phyloP scores from a whole-genome alignment of 805 yeast genomes.

The Nakazawaea pomicola region DNA sequence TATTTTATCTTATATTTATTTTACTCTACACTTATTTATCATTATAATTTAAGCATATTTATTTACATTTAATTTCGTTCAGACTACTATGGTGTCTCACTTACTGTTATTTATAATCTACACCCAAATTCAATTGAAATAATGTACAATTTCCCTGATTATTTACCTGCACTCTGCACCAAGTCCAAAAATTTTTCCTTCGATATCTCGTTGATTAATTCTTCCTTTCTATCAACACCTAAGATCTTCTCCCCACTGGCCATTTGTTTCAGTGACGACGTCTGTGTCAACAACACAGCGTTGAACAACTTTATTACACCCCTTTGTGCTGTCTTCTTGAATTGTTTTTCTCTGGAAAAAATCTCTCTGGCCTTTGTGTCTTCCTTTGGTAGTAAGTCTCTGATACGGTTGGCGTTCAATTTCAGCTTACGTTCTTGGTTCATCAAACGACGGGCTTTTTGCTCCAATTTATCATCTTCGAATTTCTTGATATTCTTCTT shows the following conservation, averaged over 20 bases:
- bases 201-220: constrained; percentile 69
- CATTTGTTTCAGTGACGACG: constrained; percentile 47
- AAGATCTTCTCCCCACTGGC: constrained; percentile 29
- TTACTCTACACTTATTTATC: background rate
- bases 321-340: constrained; percentile 78
- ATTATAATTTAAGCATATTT: background rate
- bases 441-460: constrained; percentile 70
- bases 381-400: constrained; percentile 61
- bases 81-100: no score
- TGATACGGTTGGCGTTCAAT: constrained; percentile 63
- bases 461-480: constrained; percentile 78
- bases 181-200: constrained; percentile 87
- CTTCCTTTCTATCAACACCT: constrained; percentile 48
- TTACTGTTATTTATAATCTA: no score
- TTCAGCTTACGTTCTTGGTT: constrained; percentile 65
- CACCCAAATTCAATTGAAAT: no score
- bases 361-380: constrained; percentile 53
- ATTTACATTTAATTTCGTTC: constrained; percentile 5
- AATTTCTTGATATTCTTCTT: constrained; percentile 68
- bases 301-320: constrained; percentile 85
- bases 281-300: constrained; percentile 78
- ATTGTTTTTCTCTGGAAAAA: constrained; percentile 60
- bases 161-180: constrained; percentile 71
- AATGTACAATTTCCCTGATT: constrained; percentile 1
- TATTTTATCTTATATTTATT: background rate